phyloP scores from a whole-genome alignment of 345 rosid genomes.

The Salix udensis region DNA sequence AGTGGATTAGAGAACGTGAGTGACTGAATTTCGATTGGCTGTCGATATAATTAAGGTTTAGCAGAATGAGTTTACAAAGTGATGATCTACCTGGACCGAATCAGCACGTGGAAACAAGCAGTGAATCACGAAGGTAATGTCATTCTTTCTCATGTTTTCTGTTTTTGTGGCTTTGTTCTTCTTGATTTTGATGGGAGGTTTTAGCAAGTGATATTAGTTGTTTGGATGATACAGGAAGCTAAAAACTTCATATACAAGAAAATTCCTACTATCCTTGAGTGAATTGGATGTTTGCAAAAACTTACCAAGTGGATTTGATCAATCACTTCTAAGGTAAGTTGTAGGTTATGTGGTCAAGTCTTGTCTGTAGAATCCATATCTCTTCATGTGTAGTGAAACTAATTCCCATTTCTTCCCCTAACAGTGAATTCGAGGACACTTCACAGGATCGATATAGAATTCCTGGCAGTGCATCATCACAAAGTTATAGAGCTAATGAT shows the following conservation, averaged over 20 bases:
- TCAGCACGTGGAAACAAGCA: slow-evolving; percentile 35
- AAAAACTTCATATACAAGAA: slow-evolving; percentile 56
- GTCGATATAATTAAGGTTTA: background rate
- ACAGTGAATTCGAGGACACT: slow-evolving; percentile 66
- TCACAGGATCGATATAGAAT: slow-evolving; percentile 53
- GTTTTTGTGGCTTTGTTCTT: background rate
- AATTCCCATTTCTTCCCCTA: slow-evolving; percentile 13
- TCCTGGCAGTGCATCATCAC: slow-evolving; percentile 53
- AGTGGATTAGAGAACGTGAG: background rate
- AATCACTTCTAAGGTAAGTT: slow-evolving; percentile 56
- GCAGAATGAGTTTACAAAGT: slow-evolving; percentile 61
- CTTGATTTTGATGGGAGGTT: background rate
- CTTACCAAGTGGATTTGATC: slow-evolving; percentile 57
- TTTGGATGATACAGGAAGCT: slow-evolving; percentile 48
- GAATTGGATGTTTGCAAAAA: slow-evolving; percentile 71
- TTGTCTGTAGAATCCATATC: background rate
- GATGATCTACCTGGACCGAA: slow-evolving; percentile 41
- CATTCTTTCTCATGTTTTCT: background rate
- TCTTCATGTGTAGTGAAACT: background rate
- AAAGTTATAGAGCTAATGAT: slow-evolving; percentile 61
- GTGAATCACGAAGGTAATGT: slow-evolving; percentile 40
- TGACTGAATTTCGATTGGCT: background rate
- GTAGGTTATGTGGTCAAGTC: background rate
- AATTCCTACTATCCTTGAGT: slow-evolving; percentile 63
- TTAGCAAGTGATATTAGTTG: slow-evolving; percentile 3